Base-by-base conservation (phyloP, 2,329 filamentous ascomycete species). In the Ophiognomonia clavigignenti-juglandacearum region DNA sequence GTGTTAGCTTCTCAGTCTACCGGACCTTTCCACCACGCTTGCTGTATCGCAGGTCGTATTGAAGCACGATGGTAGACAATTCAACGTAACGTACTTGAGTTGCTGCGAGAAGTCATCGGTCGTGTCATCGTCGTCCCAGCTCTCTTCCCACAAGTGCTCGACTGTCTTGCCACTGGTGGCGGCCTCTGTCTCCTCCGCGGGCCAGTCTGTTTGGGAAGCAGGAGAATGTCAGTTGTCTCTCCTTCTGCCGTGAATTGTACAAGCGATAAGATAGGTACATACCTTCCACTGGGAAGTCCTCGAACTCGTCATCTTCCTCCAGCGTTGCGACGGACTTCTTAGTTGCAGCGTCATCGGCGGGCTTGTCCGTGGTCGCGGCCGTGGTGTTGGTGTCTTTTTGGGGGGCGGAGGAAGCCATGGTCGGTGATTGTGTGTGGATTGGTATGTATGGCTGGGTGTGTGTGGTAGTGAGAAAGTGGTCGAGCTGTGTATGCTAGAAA, bases 61-160 rank as follows among this genome's bases (percentile, higher is more conserved):
- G n/a, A n/a, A 29, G 26, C 26, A 29, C 13, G 26, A 29, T 29
- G 26, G n/a, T n/a, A n/a, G n/a, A n/a, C n/a, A n/a, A n/a, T n/a
- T n/a, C 16, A 7, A n/a, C 8, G 27, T 29, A 22, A 41, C 85
- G 57, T 68, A 96, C 92, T 89, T 95, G 62, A 98, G 72, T 74
- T 97, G 92, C 61, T 87, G 81, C 11, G 90, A 93, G 67, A 98
- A 98, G 62, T 98, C 93, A 64, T 98, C 93, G 60, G 80, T 93
- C 56, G 89, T 93, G 70, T 97, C 93, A 65, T 97, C 92, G 62
- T 98, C 93, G 64, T 98, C 93, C 93, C 93, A 98, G 76, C 90
- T 96, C 77, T 98, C 93, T 70, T 98, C 93, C 93, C 93, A 98
- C 45, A 98, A 75, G 72, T 97, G 91, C 65, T 78, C 72, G 54